These are phyloP conservation scores for Pseudozyma thailandica DNA, from an alignment of 1,284 basidiomycete species.

Conservation along the genomic window DNA sequence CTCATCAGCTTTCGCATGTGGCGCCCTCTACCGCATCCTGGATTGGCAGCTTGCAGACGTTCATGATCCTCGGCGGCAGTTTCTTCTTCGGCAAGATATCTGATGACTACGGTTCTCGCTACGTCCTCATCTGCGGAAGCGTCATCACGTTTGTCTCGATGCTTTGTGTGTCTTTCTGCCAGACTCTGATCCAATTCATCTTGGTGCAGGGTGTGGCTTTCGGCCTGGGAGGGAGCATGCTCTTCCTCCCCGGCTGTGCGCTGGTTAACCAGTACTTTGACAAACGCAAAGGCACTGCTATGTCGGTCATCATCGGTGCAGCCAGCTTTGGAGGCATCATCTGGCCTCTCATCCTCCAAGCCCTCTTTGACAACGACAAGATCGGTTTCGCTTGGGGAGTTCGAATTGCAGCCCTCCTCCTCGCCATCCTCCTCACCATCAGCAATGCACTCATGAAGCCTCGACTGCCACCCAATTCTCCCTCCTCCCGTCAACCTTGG, in stretches of 20 bases:
- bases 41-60: conserved; percentile 48
- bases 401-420: conserved; percentile 29
- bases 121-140: conserved; percentile 27
- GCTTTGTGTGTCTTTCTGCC: conserved; percentile 37
- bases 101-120: conserved; percentile 37
- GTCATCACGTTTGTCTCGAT: conserved; percentile 43
- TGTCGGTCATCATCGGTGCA: conserved; percentile 45
- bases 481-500: conserved; percentile 26
- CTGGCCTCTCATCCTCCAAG: conserved; percentile 36
- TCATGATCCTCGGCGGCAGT: conserved; percentile 37
- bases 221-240: conserved; percentile 43
- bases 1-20: conserved; percentile 30
- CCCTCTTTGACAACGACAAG: conserved; percentile 25
- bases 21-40: conserved; percentile 34
- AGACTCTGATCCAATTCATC: conserved; percentile 26
- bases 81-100: conserved; percentile 48
- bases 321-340: conserved; percentile 47
- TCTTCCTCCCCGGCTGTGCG: conserved; percentile 44
- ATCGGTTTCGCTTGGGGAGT: conserved; percentile 45
- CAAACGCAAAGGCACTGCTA: conserved; percentile 32
- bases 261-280: conserved; percentile 51
- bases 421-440: conserved; percentile 35
- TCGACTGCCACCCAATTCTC: conserved; percentile 16
- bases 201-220: conserved; percentile 37
- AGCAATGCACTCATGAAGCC: conserved; percentile 37